Evolutionary conservation across 2,329 filamentous ascomycete species (phyloP).

Genomic region (Hymenoscyphus linearis): DNA sequence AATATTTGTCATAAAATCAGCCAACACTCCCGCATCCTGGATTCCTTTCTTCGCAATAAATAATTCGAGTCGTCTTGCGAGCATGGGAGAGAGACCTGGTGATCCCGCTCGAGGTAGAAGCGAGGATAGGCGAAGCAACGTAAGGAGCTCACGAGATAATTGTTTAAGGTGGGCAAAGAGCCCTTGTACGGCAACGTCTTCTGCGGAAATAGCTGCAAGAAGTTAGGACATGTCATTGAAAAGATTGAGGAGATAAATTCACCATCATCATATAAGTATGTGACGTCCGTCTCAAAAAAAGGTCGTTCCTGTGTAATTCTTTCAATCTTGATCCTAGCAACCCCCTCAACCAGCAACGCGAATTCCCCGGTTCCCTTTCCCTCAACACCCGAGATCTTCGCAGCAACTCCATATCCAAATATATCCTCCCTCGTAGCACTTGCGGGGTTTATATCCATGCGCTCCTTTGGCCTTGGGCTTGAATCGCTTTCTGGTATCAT

Average conservation of each 20-base stretch:
- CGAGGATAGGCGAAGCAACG: constrained; percentile 76
- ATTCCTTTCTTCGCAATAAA: constrained; percentile 81
- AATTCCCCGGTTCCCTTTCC: constrained; percentile 71
- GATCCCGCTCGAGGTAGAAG: constrained; percentile 67
- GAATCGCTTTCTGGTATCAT: constrained; percentile 62
- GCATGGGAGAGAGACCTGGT: constrained; percentile 69
- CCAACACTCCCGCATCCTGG: constrained; percentile 75
- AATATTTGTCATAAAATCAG: constrained; percentile 95
- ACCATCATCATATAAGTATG: constrained; percentile 66
- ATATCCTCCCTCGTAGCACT: constrained; percentile 66
- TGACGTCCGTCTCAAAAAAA: constrained; percentile 79
- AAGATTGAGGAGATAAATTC: constrained; percentile 24
- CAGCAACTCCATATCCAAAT: constrained; percentile 76
- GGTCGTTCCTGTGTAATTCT: constrained; percentile 71
- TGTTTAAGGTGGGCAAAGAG: constrained; percentile 78
- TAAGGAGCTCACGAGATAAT: constrained; percentile 79
- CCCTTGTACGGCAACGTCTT: constrained; percentile 60
- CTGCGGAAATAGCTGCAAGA: constrained; percentile 31
- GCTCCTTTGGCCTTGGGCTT: constrained; percentile 27
- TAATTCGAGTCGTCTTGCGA: constrained; percentile 79
- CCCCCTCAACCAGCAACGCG: constrained; percentile 79
- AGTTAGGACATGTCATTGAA: constrained; percentile 15
- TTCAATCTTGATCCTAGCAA: constrained; percentile 70
- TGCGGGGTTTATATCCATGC: constrained; percentile 47
- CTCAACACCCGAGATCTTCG: constrained; percentile 73